Evolutionary conservation across 208 protist species (phyloP).

Genomic region (Naegleria lovaniensis): DNA sequence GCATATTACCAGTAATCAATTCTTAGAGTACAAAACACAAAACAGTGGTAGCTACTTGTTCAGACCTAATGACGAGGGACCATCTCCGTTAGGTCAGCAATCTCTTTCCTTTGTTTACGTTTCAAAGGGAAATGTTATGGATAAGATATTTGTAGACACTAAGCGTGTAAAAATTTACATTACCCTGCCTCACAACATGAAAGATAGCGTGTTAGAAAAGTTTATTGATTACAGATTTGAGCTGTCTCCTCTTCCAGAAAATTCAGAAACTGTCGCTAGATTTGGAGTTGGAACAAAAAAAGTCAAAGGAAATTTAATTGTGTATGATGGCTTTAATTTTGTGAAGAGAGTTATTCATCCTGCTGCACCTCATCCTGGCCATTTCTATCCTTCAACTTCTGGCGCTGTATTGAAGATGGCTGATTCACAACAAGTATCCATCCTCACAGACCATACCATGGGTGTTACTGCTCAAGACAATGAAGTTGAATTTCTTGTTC

Average conservation of each 20-base stretch:
- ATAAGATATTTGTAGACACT: not conserved
- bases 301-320: not conserved
- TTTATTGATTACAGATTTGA: constrained; percentile 11
- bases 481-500: not conserved
- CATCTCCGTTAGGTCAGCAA: not conserved
- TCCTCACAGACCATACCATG: constrained; percentile 12
- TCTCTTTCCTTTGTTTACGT: not conserved
- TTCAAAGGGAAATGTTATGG: not conserved
- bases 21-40: constrained; percentile 1
- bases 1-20: not conserved
- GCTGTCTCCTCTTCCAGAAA: not conserved
- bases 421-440: not conserved
- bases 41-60: constrained; percentile 20
- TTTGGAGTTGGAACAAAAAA: not conserved
- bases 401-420: not conserved
- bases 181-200: not conserved
- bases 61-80: not conserved
- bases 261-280: not conserved
- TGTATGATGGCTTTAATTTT: constrained; percentile 19
- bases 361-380: not conserved
- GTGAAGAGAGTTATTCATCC: not conserved
- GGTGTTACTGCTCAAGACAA: not conserved
- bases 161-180: not conserved
- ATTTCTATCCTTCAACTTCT: not conserved
- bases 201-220: not conserved